Base-by-base conservation (phyloP, 176 grass and related monocot genomes). In the Rhynchospora pubera region DNA sequence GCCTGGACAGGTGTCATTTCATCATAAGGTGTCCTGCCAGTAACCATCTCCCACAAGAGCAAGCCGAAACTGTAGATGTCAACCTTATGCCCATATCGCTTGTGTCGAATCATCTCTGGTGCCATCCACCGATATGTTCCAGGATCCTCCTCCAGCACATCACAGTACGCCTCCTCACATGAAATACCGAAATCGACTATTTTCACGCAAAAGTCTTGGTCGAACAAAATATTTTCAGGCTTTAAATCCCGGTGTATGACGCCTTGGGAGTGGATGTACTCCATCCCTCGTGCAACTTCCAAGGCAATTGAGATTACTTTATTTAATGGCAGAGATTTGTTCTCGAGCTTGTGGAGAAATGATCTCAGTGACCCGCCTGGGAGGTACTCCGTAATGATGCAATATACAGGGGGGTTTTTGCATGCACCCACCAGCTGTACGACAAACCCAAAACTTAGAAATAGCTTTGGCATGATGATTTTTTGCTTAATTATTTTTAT, bases 101-200 rank as follows among this genome's bases (percentile, higher is more conserved):
- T 99, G 78, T 86, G 85, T 79, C 92, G 94, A 59, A 88, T 91
- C 92, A 95, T 94, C 76, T 99, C 96, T 5, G 96, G 96, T 79
- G 96, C 96, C 96, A 99, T 99, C 96, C 96, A 99, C 74, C 96
- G 88, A 16, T 90, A 99, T 63, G 96, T 99, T 59, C 96, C 96
- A 5, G 91, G 87, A 44, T 95, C 96, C 76, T 95, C 93, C 0
- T 84, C 93, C 61, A 86, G 22, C 79, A 86, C 46, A 86, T 95
- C 91, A 65, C 86, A 93, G 58, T 83, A 64, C 16, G 59, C 80
- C 39, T 88, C 89, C 84, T 99, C 91, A 9, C 93, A 99, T 44
- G 96, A 93, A 39, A 99, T 93, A 61, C 96, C 96, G 85, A 99
- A 99, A 74, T 99, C 96, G 8, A 90, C 93, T 3, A 99, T 82